These are phyloP conservation scores for Beta lomatogona DNA, from an alignment of 179 eudicot species.

Conservation along the genomic window DNA sequence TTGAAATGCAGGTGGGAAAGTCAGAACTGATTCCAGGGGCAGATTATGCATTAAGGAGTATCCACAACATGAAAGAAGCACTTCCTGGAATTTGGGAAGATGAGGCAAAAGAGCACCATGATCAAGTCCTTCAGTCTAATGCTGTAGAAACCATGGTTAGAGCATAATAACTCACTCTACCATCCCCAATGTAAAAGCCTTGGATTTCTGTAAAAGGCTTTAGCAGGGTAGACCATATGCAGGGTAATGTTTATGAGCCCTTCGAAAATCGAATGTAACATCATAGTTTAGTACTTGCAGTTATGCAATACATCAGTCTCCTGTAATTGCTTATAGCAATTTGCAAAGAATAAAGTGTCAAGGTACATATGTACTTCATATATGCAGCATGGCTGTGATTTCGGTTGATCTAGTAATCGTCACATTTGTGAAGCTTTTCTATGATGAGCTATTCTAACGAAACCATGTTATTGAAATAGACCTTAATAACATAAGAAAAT, in stretches of 20 bases:
- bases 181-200: background rate
- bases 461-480: no score
- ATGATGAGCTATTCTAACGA: no score
- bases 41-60: constrained; percentile 77
- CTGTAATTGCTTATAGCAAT: background rate
- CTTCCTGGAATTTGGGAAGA: constrained; percentile 79
- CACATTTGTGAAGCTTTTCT: no score
- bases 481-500: no score
- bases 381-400: background rate
- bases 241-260: background rate
- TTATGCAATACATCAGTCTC: background rate
- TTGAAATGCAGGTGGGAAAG: constrained; percentile 72
- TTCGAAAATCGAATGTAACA: background rate
- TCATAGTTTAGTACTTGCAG: background rate
- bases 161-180: constrained; percentile 20
- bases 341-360: constrained; percentile 8
- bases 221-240: constrained; percentile 2
- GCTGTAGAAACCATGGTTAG: constrained; percentile 34
- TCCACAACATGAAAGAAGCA: constrained; percentile 91
- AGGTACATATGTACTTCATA: background rate
- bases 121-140: constrained; percentile 22
- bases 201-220: constrained; percentile 7
- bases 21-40: constrained; percentile 69
- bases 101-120: constrained; percentile 26
- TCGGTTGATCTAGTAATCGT: background rate